Evolutionary conservation across 1,139 yeast species (phyloP), one percentile per base, ranked within the genome.

Genomic region (Taphrina flavorubra): DNA sequence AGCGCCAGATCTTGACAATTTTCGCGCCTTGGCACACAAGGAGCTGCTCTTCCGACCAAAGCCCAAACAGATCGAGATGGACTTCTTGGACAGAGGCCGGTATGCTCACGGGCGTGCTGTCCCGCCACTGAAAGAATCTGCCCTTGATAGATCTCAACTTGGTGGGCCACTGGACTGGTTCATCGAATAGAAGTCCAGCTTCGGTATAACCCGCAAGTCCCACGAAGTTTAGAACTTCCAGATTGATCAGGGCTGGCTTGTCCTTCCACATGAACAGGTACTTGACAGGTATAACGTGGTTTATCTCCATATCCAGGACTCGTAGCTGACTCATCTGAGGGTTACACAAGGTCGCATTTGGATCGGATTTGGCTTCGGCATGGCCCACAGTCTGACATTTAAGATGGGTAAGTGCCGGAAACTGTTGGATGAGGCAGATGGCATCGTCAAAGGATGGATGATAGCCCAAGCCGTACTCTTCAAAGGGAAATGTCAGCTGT

Each of bases 391-490:
- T 49, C 36, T 10, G 10, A 8, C 20, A 3, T 16, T 53, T 53
- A 16, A 36, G 34, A 4, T 53, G 58, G 6, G 58, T 53, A 16
- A 53, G 58, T 10, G 11, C 10, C n/a, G 40, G 13, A 4, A 53
- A 53, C 36, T 36, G 58, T 36, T 18, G 60, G 6, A 40, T 20
- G 36, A 56, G 60, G 40, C 13, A 14, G 16, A 56, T 31, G 37
- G 37, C 37, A 20, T 56, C 6, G 20, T 3, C 6, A 20, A 1
- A 40, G 31, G 49, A 37, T 8, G 37, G 46, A 10, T 25, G n/a
- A 11, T 36, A 49, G 6, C 34, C 51, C 8, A 31, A 3, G 7
- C 11, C 36, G 31, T 25, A 1, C 11, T 34, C 42, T 13, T 1
- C 42, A 34, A 11, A 18, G 16, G 58, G 14, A 2, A 53, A 2